Evolutionary conservation across 192 early-diverging fungal genomes (phyloP).

Genomic region (Podila epigama): DNA sequence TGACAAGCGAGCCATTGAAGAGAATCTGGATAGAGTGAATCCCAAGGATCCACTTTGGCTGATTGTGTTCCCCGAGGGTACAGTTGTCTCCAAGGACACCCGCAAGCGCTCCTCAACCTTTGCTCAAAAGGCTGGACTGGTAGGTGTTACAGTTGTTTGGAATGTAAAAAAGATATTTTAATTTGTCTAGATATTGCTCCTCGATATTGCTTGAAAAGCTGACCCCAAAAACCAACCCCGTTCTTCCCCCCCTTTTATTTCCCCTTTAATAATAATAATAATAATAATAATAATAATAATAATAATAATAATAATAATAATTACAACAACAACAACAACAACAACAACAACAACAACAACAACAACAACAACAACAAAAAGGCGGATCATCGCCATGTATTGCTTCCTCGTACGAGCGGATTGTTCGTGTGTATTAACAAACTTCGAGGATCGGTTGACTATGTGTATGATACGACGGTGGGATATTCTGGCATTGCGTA

Average conservation of each 20-base stretch:
- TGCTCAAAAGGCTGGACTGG: slow-evolving; percentile 71
- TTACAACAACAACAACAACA: too few species aligned
- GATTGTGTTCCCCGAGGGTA: slow-evolving; percentile 96
- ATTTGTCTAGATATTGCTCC: background rate
- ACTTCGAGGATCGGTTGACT: slow-evolving; percentile 70
- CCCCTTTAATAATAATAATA: too few species aligned
- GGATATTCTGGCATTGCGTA: slow-evolving; percentile 81
- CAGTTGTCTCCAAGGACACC: slow-evolving; percentile 82
- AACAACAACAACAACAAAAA: too few species aligned
- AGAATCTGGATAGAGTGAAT: slow-evolving; percentile 65
- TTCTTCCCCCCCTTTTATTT: too few species aligned
- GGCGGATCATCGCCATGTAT: slow-evolving; percentile 69
- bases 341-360: too few species aligned
- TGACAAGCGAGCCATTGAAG: slow-evolving; percentile 69
- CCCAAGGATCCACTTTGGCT: slow-evolving; percentile 84
- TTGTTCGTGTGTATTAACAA: slow-evolving; percentile 73
- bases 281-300: too few species aligned
- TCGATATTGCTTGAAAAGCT: too few species aligned
- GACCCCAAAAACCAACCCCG: too few species aligned
- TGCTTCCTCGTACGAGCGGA: slow-evolving; percentile 89
- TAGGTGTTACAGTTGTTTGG: slow-evolving; percentile 15
- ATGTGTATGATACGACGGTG: slow-evolving; percentile 90
- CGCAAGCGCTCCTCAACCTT: slow-evolving; percentile 71
- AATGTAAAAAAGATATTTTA: background rate
- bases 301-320: too few species aligned